Percentiles rank a stretch among this genome's conserved stretches.
Conservation (phyloP, 257 asterid species). For the Ballota nigra region DNA sequence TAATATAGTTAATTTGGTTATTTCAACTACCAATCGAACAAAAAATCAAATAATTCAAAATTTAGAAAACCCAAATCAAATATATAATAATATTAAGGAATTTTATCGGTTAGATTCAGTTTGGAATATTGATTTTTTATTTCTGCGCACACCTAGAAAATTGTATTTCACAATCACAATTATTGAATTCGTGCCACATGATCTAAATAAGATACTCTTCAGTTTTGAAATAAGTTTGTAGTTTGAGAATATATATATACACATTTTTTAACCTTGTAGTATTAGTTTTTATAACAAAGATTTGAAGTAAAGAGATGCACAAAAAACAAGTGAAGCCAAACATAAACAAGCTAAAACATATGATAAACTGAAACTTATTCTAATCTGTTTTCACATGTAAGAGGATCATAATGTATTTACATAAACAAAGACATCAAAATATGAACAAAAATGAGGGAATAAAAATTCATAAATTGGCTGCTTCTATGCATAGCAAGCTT, state of each 20-base stretch:
- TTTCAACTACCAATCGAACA: too few species aligned
- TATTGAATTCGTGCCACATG: too few species aligned
- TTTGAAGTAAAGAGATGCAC: neutral
- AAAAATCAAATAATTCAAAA: too few species aligned
- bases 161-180: too few species aligned
- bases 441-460: neutral
- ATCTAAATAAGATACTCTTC: neutral
- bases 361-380: neutral
- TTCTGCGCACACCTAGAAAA: too few species aligned
- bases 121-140: too few species aligned
- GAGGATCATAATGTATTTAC: neutral
- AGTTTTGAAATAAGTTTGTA: neutral
- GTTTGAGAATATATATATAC: too few species aligned
- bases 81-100: too few species aligned
- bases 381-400: neutral
- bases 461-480: neutral
- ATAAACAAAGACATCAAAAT: neutral
- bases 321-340: neutral
- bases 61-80: too few species aligned
- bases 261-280: too few species aligned
- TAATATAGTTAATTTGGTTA: too few species aligned
- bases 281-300: neutral
- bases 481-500: slow-evolving; percentile 15
- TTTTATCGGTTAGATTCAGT: too few species aligned
- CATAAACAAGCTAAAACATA: neutral